phyloP scores from a whole-genome alignment of 2,329 filamentous ascomycete species.

The Cercospora nicotianae region DNA sequence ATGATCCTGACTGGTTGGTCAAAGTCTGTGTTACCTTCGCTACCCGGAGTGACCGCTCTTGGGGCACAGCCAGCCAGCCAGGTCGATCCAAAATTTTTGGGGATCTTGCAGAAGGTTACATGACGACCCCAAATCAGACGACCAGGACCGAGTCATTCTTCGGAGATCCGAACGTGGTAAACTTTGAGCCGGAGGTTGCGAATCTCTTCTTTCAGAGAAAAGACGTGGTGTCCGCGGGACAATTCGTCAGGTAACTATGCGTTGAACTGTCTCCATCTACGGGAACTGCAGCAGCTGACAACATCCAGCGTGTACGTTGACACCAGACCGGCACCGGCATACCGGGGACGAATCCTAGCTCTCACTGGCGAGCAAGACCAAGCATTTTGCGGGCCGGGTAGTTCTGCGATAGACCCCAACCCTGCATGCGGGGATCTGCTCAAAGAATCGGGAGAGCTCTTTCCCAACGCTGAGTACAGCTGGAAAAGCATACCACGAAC shows the following conservation, averaged over 20 bases:
- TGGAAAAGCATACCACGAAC: conserved; percentile 18
- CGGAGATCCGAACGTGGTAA: conserved; percentile 16
- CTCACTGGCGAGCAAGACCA: conserved; percentile 25
- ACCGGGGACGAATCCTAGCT: conserved; percentile 20
- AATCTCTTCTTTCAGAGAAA: conserved; percentile 18
- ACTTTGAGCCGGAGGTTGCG: conserved; percentile 19
- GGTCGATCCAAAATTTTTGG: conserved; percentile 18
- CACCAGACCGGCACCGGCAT: conserved; percentile 10
- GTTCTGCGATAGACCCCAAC: conserved; percentile 15
- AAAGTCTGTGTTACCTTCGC: conserved; percentile 15
- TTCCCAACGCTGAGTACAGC: conserved; percentile 21
- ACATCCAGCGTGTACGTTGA: conserved; percentile 13
- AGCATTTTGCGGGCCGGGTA: conserved; percentile 24
- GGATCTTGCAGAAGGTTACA: conserved; percentile 18
- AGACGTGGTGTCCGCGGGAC: conserved; percentile 21
- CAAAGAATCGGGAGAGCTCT: conserved; percentile 16
- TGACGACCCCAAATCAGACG: conserved; percentile 20
- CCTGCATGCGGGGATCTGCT: conserved; percentile 18
- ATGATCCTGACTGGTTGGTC: conserved; percentile 25
- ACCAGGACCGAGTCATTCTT: conserved; percentile 25
- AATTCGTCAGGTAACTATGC: conserved; percentile 15
- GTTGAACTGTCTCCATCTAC: neutral
- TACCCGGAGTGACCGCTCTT: conserved; percentile 17
- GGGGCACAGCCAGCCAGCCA: conserved; percentile 13
- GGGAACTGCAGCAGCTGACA: neutral